phyloP scores from a whole-genome alignment of 2,329 filamentous ascomycete species.

The Aschersonia sp. region DNA sequence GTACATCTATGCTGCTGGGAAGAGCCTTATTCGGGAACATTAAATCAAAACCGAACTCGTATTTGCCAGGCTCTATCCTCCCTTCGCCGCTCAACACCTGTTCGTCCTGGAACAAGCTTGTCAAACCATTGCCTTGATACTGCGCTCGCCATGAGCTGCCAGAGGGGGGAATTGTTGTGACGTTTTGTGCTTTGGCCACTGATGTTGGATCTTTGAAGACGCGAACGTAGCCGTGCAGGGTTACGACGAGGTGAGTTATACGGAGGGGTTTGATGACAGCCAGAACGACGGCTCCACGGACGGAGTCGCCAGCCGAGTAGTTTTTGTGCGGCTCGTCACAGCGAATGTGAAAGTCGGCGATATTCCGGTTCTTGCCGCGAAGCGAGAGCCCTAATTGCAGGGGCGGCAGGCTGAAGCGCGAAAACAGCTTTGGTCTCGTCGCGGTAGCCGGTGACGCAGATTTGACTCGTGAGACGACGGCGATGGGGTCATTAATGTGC shows the following conservation, averaged over 20 bases:
- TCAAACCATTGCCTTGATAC: slow-evolving; percentile 64
- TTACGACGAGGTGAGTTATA: slow-evolving; percentile 67
- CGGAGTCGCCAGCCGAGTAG: slow-evolving; percentile 60
- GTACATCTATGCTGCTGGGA: slow-evolving; percentile 89
- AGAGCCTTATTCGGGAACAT: slow-evolving; percentile 54
- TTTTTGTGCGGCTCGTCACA: slow-evolving; percentile 65
- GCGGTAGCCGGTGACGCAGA: slow-evolving; percentile 8
- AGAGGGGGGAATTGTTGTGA: slow-evolving; percentile 25
- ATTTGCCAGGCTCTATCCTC: slow-evolving; percentile 56
- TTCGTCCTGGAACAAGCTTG: slow-evolving; percentile 73
- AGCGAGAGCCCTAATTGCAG: slow-evolving; percentile 27
- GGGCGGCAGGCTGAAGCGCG: slow-evolving; percentile 32
- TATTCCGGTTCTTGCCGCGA: slow-evolving; percentile 43
- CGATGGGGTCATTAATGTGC: neutral
- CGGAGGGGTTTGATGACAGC: slow-evolving; percentile 60
- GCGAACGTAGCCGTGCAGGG: slow-evolving; percentile 64
- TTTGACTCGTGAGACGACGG: slow-evolving; percentile 2
- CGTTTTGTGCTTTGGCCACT: slow-evolving; percentile 33
- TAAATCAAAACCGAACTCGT: slow-evolving; percentile 67
- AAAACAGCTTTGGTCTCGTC: slow-evolving; percentile 27
- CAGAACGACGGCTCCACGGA: slow-evolving; percentile 58
- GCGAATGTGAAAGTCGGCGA: slow-evolving; percentile 66
- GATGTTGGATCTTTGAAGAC: slow-evolving; percentile 58
- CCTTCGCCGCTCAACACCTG: slow-evolving; percentile 67
- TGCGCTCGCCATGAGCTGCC: slow-evolving; percentile 26